Evolutionary conservation across 2,329 filamentous ascomycete species (phyloP), one percentile per base, ranked within the genome.

Genomic region (Myriosclerotinia scirpicola): DNA sequence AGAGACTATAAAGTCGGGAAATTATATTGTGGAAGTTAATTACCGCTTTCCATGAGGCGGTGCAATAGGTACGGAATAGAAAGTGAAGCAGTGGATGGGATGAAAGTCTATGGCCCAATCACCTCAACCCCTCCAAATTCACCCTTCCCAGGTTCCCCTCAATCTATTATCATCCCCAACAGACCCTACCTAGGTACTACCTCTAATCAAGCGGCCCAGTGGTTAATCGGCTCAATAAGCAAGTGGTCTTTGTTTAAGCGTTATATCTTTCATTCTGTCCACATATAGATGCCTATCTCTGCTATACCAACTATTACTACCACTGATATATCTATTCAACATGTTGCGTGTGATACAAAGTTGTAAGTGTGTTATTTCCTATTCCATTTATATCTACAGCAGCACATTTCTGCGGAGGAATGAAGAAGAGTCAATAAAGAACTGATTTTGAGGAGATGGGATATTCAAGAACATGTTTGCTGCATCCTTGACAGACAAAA

Each of bases 281-380:
- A 9, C 14, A 5, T 36, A 26, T 12, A 36, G 7, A 34, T 26
- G 9, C 11, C 44, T n/a, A 3, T 5, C 2, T 11, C 36, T 60
- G 42, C 40, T 44, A 30, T 58, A 26, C 38, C 54, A 17, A 22
- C 38, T 14, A 4, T 56, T 56, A 20, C 54, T 42, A 42, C n/a
- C 42, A 56, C 36, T 38, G 30, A 22, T 7, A 56, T 48, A 48
- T 30, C 48, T 30, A 26, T 34, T 6, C 1, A 34, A 3, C 4
- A 34, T 34, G 6, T n/a, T 48, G 4, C 0, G 26, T 46, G 20
- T 12, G 30, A 22, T 22, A 3, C 12, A 20, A 14, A 22, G 38
- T 38, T 61, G 44, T 38, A 61, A 50, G 44, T 50, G 15, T 61
- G n/a, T 61, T 20, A 61, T 61, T 40, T 61, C 44, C 50, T 50